Evolutionary conservation across 441 rosid genomes (phyloP).

Genomic region (Corymbia citriodora): DNA sequence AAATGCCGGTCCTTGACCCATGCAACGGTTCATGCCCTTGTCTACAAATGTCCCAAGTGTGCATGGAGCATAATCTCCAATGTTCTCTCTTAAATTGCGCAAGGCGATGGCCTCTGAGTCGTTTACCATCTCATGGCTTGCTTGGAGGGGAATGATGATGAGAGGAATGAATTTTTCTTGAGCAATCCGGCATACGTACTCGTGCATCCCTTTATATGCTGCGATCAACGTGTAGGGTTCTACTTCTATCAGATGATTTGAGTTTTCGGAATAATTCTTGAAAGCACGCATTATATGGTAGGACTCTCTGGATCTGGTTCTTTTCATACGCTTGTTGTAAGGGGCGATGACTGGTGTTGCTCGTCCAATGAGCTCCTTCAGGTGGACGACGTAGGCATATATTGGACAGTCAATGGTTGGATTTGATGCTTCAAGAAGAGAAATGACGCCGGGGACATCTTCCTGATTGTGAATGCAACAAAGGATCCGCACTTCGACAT

Average conservation of each 20-base stretch:
- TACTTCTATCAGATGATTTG: not conserved
- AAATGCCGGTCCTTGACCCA: not conserved
- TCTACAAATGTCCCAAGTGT: slow-evolving; percentile 25
- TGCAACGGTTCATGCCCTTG: not conserved
- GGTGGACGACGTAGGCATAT: slow-evolving; percentile 13
- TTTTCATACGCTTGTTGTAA: not conserved
- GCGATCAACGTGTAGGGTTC: slow-evolving; percentile 18
- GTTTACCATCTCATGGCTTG: not conserved
- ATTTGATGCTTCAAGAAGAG: slow-evolving; percentile 26
- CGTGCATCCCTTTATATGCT: slow-evolving; percentile 24
- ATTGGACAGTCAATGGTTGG: slow-evolving; percentile 8
- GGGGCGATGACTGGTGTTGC: slow-evolving; percentile 18
- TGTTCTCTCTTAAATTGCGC: slow-evolving; percentile 6
- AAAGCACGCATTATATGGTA: slow-evolving; percentile 24
- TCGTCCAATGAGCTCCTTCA: slow-evolving; percentile 22
- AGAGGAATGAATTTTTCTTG: slow-evolving; percentile 15
- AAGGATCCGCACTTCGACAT: slow-evolving; percentile 4
- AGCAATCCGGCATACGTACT: slow-evolving; percentile 20
- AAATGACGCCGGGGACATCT: slow-evolving; percentile 18
- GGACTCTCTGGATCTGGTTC: not conserved
- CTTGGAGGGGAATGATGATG: slow-evolving; percentile 20
- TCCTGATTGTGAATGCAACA: slow-evolving; percentile 21
- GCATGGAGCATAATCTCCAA: slow-evolving; percentile 19
- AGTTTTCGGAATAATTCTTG: not conserved
- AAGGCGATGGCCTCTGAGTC: not conserved